Evolutionary conservation across 306 rosid species (phyloP).

Genomic region (Delonix regia): DNA sequence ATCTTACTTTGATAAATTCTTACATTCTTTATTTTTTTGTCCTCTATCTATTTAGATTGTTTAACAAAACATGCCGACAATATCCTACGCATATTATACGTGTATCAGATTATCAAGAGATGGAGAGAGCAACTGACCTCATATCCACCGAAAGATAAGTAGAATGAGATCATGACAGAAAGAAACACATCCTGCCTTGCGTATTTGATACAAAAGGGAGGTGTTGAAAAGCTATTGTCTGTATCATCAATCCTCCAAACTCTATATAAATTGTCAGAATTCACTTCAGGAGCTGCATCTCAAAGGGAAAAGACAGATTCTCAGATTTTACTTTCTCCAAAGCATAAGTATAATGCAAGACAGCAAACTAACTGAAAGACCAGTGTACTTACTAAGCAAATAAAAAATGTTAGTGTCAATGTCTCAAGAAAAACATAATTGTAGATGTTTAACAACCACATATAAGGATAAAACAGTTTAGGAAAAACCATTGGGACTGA

Average conservation of each 20-base stretch:
- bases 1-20: conserved; percentile 12
- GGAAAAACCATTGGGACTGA: not conserved
- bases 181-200: conserved; percentile 92
- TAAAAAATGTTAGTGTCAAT: conserved; percentile 22
- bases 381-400: conserved; percentile 26
- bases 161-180: conserved; percentile 86
- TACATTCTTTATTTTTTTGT: not conserved
- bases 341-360: conserved; percentile 31
- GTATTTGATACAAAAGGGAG: conserved; percentile 75
- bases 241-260: conserved; percentile 89
- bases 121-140: conserved; percentile 59
- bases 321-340: conserved; percentile 36
- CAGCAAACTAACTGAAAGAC: conserved; percentile 9
- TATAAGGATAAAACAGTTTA: not conserved
- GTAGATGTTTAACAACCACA: not conserved
- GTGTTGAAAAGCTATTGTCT: conserved; percentile 94
- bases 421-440: conserved; percentile 20
- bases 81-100: not conserved
- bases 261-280: conserved; percentile 77
- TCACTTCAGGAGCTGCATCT: conserved; percentile 82
- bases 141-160: conserved; percentile 61
- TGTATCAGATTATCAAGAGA: conserved; percentile 14
- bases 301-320: conserved; percentile 44
- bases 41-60: conserved; percentile 8
- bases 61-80: not conserved